These are phyloP conservation scores for Allantophomopsis cytisporea DNA, from an alignment of 2,329 filamentous ascomycete species.

Conservation along the genomic window DNA sequence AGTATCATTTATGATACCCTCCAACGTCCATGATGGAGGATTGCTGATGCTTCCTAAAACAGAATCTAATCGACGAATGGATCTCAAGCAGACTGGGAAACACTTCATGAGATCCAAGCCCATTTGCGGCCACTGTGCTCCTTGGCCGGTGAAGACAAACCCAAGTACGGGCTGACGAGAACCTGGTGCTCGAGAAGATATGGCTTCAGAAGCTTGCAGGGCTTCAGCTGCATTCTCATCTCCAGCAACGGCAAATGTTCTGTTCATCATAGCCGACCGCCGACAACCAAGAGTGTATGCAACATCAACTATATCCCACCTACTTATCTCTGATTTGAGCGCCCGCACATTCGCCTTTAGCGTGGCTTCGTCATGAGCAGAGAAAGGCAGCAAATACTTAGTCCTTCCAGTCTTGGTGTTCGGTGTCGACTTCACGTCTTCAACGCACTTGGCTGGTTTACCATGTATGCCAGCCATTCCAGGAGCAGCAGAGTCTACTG, in stretches of 20 bases:
- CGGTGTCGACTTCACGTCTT: too few relatives aligned
- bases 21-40: neutral
- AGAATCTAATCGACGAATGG: neutral
- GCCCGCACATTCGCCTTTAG: neutral
- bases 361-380: neutral
- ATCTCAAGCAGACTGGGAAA: neutral
- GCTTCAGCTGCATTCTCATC: neutral
- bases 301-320: neutral
- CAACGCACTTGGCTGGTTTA: too few relatives aligned
- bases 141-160: slow-evolving; percentile 6
- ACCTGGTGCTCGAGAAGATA: neutral
- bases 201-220: slow-evolving; percentile 3
- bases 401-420: too few relatives aligned
- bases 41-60: neutral
- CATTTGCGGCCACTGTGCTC: slow-evolving; percentile 5
- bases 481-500: too few relatives aligned
- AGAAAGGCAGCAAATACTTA: neutral
- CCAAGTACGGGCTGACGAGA: neutral
- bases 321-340: too few relatives aligned
- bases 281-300: slow-evolving; percentile 3
- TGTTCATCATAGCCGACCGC: neutral
- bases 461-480: too few relatives aligned
- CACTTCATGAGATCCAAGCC: slow-evolving; percentile 1
- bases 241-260: neutral
- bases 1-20: neutral